Evolutionary conservation across 768 basidiomycete species (phyloP), one percentile per base, ranked within the genome.

Genomic region (Mycena amicta): DNA sequence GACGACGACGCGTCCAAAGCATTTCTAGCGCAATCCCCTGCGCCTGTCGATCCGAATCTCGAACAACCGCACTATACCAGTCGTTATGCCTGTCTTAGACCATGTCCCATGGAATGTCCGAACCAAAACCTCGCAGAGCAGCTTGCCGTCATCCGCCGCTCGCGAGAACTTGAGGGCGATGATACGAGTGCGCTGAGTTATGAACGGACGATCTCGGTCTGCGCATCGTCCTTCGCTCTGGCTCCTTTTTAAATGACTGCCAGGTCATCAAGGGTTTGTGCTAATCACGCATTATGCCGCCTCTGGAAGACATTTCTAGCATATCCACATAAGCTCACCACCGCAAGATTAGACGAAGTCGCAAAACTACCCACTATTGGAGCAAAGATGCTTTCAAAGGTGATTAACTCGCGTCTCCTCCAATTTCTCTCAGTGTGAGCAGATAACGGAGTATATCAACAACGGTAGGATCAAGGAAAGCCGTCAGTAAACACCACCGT

Each of bases 111-210:
- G 33, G 68, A 82, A 2, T 93, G 88, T 62, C 78, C 80, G 0
- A 93, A 93, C 62, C 88, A 92, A 68, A 72, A 60, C 0, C 78
- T 93, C 3, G 80, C 80, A 4, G 61, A 71, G n/a, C 82, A 87
- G 63, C 71, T 93, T 13, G 80, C 78, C 27, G 71, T 88, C 18
- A 79, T 93, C 28, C 79, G 81, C 18, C 79, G 75, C 31, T 75
- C 79, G 25, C 78, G 92, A 45, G 76, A 83, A 46, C 72, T 91
- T 1, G 92, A 93, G 67, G 86, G 88, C 13, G 80, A 89, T 51
- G 77, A 80, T 22, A 75, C 83, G 27, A 90, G 88, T 64, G 84
- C 86, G 39, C 72, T 93, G 49, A 86, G 85, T 59, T 94, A 93
- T 62, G 78, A 85, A 30, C 79, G 90, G 49, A 85, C 88, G 2